Evolutionary conservation across 1,139 yeast genomes (phyloP).

Genomic region (Tardiomyces depauwii): DNA sequence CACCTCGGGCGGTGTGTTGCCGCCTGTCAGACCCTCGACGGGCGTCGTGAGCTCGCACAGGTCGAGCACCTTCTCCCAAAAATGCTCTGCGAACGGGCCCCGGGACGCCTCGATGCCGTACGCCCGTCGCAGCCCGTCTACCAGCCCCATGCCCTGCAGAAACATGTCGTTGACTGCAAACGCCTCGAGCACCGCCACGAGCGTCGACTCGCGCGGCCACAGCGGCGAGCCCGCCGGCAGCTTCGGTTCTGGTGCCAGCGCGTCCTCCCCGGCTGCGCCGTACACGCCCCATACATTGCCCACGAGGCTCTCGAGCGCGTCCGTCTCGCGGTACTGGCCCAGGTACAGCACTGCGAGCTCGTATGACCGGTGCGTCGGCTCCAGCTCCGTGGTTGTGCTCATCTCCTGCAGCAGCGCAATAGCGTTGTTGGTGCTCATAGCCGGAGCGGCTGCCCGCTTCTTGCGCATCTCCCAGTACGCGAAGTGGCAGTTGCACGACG

Average conservation of each 20-base stretch:
- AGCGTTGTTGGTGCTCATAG: not conserved
- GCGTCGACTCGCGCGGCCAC: constrained; percentile 19
- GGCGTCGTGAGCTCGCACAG: not conserved
- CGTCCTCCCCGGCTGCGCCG: constrained; percentile 2
- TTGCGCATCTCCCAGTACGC: constrained; percentile 15
- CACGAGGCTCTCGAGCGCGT: constrained; percentile 13
- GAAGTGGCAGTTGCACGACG: constrained; percentile 24
- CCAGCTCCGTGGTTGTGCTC: not conserved
- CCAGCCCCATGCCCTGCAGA: constrained; percentile 17
- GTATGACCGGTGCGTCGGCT: constrained; percentile 10
- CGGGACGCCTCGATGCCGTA: constrained; percentile 12
- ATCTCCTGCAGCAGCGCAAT: not conserved
- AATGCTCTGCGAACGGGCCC: not conserved
- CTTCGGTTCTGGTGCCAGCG: not conserved
- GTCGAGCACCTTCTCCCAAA: not conserved
- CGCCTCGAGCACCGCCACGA: constrained; percentile 21
- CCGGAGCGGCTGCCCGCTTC: not conserved
- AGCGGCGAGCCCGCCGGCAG: constrained; percentile 7
- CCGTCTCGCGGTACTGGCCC: constrained; percentile 18
- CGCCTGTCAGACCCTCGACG: constrained; percentile 2
- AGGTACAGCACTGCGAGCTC: constrained; percentile 21
- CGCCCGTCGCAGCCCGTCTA: constrained; percentile 12
- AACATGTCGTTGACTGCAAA: constrained; percentile 19
- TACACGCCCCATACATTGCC: constrained; percentile 22
- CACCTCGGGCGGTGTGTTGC: constrained; percentile 10